Evolutionary conservation across 345 rosid species (phyloP), one percentile per base, ranked within the genome.

Genomic region (Gynandropsis gynandra): DNA sequence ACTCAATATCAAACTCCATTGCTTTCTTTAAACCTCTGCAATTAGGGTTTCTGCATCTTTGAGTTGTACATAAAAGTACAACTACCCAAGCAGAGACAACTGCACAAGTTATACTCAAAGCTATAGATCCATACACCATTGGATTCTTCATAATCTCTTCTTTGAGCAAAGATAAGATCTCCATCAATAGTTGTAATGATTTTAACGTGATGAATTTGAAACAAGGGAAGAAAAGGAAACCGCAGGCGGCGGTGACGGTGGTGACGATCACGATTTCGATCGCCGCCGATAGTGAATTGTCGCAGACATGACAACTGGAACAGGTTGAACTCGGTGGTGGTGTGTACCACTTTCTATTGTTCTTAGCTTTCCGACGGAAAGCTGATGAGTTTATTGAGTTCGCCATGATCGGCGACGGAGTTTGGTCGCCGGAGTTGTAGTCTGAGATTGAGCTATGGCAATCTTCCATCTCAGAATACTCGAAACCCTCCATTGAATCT

Each of bases 1-100:
- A 52, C 76, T 86, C 94, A 58, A 89, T 86, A 74, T 89, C 95
- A 15, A 89, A 89, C 69, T 89, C 94, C 0, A 84, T 81, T 0
- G 93, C 60, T 78, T 83, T 61, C 86, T 78, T 43, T 10, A 86
- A 74, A 1, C 97, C 97, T 72, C 72, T 78, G 41, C 96, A 90
- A n/a, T 73, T 76, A 0, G 87, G 85, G 16, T 83, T 90, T 64
- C 86, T 85, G 20, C 98, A 90, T 72, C 63, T 83, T 66, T 79
- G 67, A 27, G 76, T 75, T 8, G 82, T 76, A 48, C 78, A 80
- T 19, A 76, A 24, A 44, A 89, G 67, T 36, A 81, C 72, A 42
- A 68, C 58, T 64, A 65, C 59, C 82, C 90, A 86, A 16, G 77
- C 76, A 54, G 86, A 81, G 8, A 81, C 38, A 1, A 75, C 81